Percentiles rank a stretch among this genome's conserved stretches.
Conservation (phyloP, 345 rosid species). For the Bruguiera sexangula region DNA sequence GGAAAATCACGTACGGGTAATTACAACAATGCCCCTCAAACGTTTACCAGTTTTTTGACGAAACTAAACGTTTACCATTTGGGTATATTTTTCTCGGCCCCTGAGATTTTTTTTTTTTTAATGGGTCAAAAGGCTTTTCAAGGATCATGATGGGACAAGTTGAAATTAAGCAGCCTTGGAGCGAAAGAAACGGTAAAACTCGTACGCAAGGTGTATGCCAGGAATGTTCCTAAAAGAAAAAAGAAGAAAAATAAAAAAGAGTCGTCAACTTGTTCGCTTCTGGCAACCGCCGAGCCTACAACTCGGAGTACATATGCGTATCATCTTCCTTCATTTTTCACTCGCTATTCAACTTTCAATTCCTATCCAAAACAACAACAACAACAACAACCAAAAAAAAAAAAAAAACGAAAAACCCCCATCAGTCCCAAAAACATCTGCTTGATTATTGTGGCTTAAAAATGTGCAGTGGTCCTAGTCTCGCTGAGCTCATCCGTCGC, state of each 20-base stretch:
- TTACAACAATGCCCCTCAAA: too few relatives aligned
- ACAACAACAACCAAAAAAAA: too few relatives aligned
- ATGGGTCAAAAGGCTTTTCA: background rate
- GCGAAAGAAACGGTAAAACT: background rate
- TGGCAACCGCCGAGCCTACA: conserved; percentile 2
- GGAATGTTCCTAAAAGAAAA: conserved; percentile 7
- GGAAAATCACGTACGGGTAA: too few relatives aligned
- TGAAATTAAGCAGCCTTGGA: background rate
- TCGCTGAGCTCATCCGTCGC: conserved; percentile 50
- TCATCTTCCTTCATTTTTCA: background rate
- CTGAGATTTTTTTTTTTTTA: too few relatives aligned
- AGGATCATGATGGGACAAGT: too few relatives aligned
- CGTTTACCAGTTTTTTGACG: too few relatives aligned
- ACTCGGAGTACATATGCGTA: background rate
- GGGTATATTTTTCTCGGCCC: too few relatives aligned
- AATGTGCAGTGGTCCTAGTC: conserved; percentile 77
- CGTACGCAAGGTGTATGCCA: background rate
- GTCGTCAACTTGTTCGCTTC: background rate
- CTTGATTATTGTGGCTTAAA: background rate
- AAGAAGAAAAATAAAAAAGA: too few relatives aligned
- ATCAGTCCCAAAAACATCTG: background rate
- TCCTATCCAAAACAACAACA: too few relatives aligned
- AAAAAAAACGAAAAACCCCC: background rate
- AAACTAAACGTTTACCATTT: too few relatives aligned
- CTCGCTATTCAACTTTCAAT: background rate